Evolutionary conservation across 1,139 yeast species (phyloP), one percentile per base, ranked within the genome.

Genomic region (Yamadazyma diddensiae): DNA sequence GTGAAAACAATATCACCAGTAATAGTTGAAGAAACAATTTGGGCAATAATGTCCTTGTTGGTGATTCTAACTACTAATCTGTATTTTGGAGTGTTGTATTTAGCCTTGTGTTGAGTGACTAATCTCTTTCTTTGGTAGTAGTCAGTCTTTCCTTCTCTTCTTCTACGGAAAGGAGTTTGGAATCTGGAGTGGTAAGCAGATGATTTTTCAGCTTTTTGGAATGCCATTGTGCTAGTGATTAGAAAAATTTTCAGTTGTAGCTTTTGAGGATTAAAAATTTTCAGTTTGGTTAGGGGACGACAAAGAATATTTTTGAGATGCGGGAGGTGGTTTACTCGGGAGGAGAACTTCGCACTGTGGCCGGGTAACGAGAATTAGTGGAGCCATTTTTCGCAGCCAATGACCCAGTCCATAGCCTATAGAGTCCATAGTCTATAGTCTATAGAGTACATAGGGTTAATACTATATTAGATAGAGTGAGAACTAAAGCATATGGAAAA

Each of bases 111-210:
- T 79, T 92, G 99, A 62, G 97, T 79, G 65, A 92, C 94, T 69
- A 92, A 79, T 80, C 98, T 88, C 95, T 92, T 92, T 82, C 99
- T 92, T 73, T 94, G 97, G 82, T 90, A 92, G 95, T 90, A 92
- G 73, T 92, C 99, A 69, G 99, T 92, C 83, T 94, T 92, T 78
- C 98, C 99, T 77, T 94, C 97, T 70, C 95, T 88, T 85, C 99
- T 87, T 83, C 99, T 88, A 74, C 98, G 88, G 96, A 88, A 92
- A 57, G 97, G 97, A 69, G 98, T 92, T 80, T 92, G 99, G 95
- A 82, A 92, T 72, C 99, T 92, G 68, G 97, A 88, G 81, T 81
- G 88, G 92, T 94, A 92, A 56, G 97, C 94, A 60, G 95, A 81
- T 63, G 78, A 70, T 81, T 88, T 88, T 34, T 32, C 24, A 12